Base-by-base conservation (phyloP, 345 rosid genomes). In the Mangifera indica region DNA sequence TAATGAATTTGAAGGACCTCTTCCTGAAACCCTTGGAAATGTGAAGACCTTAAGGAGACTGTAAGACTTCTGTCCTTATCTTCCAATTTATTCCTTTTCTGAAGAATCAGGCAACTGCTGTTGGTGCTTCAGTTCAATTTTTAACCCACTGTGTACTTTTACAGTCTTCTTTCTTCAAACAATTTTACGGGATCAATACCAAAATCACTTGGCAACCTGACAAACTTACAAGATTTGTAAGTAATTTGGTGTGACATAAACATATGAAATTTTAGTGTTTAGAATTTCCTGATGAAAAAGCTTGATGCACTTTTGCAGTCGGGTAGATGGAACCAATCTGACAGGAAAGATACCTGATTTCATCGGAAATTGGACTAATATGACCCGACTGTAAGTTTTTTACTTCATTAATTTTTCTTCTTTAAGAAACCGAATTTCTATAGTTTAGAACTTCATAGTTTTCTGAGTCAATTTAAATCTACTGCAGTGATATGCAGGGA, bases 161-260 rank as follows among this genome's bases (percentile, higher is more conserved):
- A 77, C 84, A 95, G 98, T 26, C 80, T 78, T 59, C 88, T 92
- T 45, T 87, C 97, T 57, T 78, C 90, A 12, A 95, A 92, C 85
- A 92, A 89, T 65, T 83, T 95, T 58, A 81, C 85, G 0, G 98
- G 97, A 69, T 66, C 52, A 26, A 87, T 95, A 79, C 99, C 99
- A 5, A 85, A 85, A 56, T 77, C 97, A 37, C 91, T 87, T 56
- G 80, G 83, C 54, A 75, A 86, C 32, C 79, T 95, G 76, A 87
- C 56, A 82, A 90, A 77, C 81, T 80, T 95, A 78, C 79, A 81
- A 53, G 89, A 87, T 60, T 85, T 95, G 98, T 95, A 89, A 85
- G 98, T 81, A 51, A 11, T 20, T 22, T 71, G 17, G 5, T 32
- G 21, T 20, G 14, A 20, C 62, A 11, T 15, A 51, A 46, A 59